Conservation (phyloP, 1,284 basidiomycete genomes). For the Psilocybe mexicana region DNA sequence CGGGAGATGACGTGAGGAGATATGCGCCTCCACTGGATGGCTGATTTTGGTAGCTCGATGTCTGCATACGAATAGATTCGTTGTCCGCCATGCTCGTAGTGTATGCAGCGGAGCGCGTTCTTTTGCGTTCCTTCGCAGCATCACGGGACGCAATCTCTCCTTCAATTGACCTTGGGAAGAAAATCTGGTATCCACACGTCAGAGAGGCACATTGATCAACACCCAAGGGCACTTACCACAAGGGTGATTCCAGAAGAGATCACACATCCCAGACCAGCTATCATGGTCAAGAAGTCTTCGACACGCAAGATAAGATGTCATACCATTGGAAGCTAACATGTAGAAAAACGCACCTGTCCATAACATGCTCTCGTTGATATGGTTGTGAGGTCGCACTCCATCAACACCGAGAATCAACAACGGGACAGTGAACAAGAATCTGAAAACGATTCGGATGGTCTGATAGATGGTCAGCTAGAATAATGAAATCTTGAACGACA, state of each 20-base stretch:
- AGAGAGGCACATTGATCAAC: background rate
- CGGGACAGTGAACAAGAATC: slow-evolving; percentile 65
- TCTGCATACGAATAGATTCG: slow-evolving; percentile 18
- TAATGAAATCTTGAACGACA: background rate
- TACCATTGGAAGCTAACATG: background rate
- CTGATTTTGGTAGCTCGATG: slow-evolving; percentile 11
- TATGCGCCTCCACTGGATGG: slow-evolving; percentile 28
- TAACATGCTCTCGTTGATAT: slow-evolving; percentile 64
- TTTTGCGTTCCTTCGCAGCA: slow-evolving; percentile 36
- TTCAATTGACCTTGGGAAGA: slow-evolving; percentile 74
- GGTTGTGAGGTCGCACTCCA: slow-evolving; percentile 58
- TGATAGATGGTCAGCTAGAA: slow-evolving; percentile 27
- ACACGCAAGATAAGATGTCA: background rate
- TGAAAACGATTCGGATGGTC: slow-evolving; percentile 69
- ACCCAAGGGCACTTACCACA: slow-evolving; percentile 47
- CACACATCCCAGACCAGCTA: slow-evolving; percentile 58
- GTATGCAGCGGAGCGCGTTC: slow-evolving; percentile 23
- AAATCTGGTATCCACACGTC: slow-evolving; percentile 48
- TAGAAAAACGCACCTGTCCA: slow-evolving; percentile 39
- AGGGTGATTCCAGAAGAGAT: slow-evolving; percentile 75
- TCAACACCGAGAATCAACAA: slow-evolving; percentile 66
- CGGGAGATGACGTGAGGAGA: slow-evolving; percentile 33
- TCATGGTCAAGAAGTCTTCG: slow-evolving; percentile 58
- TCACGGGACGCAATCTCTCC: slow-evolving; percentile 57
- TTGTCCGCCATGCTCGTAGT: slow-evolving; percentile 23